Evolutionary conservation across 495 filamentous ascomycete genomes (phyloP).

Genomic region (Acidiella bohemica): DNA sequence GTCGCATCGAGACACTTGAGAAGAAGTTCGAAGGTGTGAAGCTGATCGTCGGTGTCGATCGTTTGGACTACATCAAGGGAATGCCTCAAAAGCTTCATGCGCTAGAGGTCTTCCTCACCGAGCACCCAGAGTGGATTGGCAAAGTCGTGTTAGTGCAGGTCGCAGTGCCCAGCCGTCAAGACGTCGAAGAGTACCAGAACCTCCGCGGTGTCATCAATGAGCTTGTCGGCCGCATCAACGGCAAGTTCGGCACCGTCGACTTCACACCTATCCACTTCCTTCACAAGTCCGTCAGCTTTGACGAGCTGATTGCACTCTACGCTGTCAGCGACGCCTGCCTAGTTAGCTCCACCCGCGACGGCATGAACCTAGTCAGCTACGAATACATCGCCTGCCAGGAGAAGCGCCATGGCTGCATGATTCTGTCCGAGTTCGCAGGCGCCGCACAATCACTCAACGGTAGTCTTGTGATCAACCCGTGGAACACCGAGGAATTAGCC

Average conservation of each 20-base stretch:
- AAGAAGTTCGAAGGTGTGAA: slow-evolving; percentile 77
- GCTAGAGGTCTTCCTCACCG: slow-evolving; percentile 76
- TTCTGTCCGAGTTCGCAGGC: slow-evolving; percentile 85
- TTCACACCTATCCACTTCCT: slow-evolving; percentile 91
- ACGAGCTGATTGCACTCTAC: slow-evolving; percentile 86
- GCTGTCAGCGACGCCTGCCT: slow-evolving; percentile 81
- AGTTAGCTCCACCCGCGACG: slow-evolving; percentile 81
- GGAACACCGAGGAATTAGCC: slow-evolving; percentile 78
- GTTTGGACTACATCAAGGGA: slow-evolving; percentile 92
- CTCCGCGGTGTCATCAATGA: slow-evolving; percentile 80
- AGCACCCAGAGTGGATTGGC: slow-evolving; percentile 82
- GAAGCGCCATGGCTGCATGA: slow-evolving; percentile 72
- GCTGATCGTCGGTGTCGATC: slow-evolving; percentile 84
- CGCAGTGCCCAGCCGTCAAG: slow-evolving; percentile 77
- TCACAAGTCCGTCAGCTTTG: slow-evolving; percentile 76
- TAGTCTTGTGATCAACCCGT: slow-evolving; percentile 77
- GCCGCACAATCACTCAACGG: slow-evolving; percentile 79
- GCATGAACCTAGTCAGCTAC: slow-evolving; percentile 94
- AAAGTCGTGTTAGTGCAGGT: slow-evolving; percentile 90
- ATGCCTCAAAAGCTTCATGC: slow-evolving; percentile 90
- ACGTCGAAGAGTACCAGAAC: slow-evolving; percentile 95
- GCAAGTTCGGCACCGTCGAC: slow-evolving; percentile 80
- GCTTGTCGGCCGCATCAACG: slow-evolving; percentile 82
- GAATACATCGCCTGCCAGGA: slow-evolving; percentile 89
- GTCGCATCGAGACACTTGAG: slow-evolving; percentile 61